Evolutionary conservation across 2,329 filamentous ascomycete species (phyloP).

Genomic region (Talaromyces piceae): DNA sequence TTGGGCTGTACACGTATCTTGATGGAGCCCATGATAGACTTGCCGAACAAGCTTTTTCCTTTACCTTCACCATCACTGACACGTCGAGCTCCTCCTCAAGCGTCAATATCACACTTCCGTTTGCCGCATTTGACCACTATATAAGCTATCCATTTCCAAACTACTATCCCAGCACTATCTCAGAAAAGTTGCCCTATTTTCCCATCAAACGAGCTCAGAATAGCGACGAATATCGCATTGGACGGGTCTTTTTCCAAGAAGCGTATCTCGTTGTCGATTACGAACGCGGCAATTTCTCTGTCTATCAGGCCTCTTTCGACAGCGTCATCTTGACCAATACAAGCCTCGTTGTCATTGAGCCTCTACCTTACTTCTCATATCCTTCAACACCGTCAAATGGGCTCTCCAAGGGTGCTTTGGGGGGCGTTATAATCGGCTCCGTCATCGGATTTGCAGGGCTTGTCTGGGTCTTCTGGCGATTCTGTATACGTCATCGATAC

Average conservation of each 20-base stretch:
- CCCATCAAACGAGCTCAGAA: slow-evolving; percentile 30
- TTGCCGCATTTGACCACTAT: slow-evolving; percentile 17
- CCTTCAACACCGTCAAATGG: not conserved
- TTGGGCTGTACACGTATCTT: not conserved
- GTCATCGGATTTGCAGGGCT: not conserved
- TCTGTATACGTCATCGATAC: not conserved
- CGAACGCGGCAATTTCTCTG: slow-evolving; percentile 28
- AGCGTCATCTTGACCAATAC: slow-evolving; percentile 11
- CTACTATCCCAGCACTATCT: not conserved
- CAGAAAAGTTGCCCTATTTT: slow-evolving; percentile 23
- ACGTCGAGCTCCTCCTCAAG: not conserved
- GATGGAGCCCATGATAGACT: not conserved
- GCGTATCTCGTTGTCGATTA: slow-evolving; percentile 32
- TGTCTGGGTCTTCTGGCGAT: not conserved
- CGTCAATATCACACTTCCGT: slow-evolving; percentile 2
- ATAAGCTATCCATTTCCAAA: not conserved
- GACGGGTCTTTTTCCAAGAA: slow-evolving; percentile 37
- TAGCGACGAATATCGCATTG: slow-evolving; percentile 29
- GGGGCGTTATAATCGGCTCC: not conserved
- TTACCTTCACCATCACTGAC: not conserved
- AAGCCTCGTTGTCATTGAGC: not conserved
- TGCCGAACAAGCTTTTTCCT: not conserved
- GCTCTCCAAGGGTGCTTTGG: not conserved
- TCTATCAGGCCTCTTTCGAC: slow-evolving; percentile 26
- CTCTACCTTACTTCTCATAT: not conserved